These are phyloP conservation scores for Groenewaldozyma salmanticensis DNA, from an alignment of 805 yeast genomes.

Conservation along the genomic window DNA sequence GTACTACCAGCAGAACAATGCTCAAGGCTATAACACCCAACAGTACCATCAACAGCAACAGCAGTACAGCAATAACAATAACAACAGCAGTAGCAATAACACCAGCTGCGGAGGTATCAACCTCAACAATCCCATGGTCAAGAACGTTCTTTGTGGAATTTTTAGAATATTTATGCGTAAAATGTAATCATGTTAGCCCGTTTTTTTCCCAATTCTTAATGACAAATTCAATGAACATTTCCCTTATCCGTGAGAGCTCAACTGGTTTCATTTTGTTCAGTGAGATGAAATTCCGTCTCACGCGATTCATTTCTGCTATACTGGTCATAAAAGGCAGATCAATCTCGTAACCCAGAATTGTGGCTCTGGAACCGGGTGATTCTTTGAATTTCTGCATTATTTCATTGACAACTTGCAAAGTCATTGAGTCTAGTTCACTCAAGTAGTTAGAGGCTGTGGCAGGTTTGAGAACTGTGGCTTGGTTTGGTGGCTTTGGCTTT, in stretches of 20 bases:
- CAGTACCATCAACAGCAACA: conserved; percentile 5
- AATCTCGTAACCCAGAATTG: conserved; percentile 36
- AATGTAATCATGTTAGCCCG: not conserved
- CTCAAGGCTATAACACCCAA: conserved; percentile 1
- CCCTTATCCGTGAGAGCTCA: conserved; percentile 56
- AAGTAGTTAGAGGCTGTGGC: conserved; percentile 68
- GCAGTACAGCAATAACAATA: conserved; percentile 9
- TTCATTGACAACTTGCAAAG: conserved; percentile 54
- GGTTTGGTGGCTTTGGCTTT: conserved; percentile 64
- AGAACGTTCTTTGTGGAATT: conserved; percentile 16
- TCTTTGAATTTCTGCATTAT: conserved; percentile 55
- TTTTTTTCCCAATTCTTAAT: conserved; percentile 32
- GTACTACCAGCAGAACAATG: conserved; percentile 5
- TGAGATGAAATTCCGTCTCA: conserved; percentile 73
- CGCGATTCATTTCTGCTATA: conserved; percentile 70
- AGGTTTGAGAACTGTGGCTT: conserved; percentile 74
- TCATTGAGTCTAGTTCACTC: conserved; percentile 64
- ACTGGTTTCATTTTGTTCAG: conserved; percentile 72
- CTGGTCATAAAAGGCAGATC: conserved; percentile 59
- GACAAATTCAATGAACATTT: conserved; percentile 63
- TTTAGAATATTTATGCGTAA: conserved; percentile 8
- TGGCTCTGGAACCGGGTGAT: conserved; percentile 26
- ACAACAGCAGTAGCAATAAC: conserved; percentile 21
- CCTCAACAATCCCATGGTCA: conserved; percentile 10
- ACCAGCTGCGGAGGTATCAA: conserved; percentile 15